phyloP scores from a whole-genome alignment of 371 early-diverging fungal species.

The Syncephalastrum sp. region DNA sequence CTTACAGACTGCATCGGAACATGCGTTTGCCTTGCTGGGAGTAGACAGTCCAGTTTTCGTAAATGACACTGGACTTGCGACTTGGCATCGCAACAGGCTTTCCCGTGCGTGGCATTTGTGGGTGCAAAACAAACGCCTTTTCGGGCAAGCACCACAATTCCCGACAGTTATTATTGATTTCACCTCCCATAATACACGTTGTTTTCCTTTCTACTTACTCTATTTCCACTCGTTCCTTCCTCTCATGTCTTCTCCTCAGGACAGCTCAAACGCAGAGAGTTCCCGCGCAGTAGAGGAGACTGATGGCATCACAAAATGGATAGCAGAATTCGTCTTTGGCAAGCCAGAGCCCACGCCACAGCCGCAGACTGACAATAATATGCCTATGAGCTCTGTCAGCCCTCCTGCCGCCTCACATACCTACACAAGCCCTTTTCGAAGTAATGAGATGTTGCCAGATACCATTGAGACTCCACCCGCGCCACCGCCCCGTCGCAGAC shows the following conservation, averaged over 20 bases:
- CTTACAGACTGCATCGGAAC: constrained; percentile 50
- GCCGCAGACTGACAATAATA: background rate
- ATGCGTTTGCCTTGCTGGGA: constrained; percentile 42
- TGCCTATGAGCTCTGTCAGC: background rate
- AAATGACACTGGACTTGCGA: constrained; percentile 29
- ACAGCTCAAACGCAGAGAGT: too few species aligned
- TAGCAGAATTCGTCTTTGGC: constrained; percentile 13
- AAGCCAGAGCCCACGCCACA: constrained; percentile 4
- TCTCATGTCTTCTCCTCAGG: too few species aligned
- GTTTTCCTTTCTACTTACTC: too few species aligned
- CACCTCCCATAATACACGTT: too few species aligned
- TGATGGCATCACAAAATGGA: constrained; percentile 9
- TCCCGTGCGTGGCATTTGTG: constrained; percentile 10
- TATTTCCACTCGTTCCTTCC: too few species aligned
- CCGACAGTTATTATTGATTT: too few species aligned
- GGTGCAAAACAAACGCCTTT: too few species aligned
- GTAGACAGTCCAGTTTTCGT: constrained; percentile 54
- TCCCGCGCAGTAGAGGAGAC: background rate
- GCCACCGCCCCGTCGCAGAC: constrained; percentile 7
- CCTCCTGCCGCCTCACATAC: background rate
- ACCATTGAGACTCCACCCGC: constrained; percentile 2
- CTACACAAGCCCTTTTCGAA: constrained; percentile 5
- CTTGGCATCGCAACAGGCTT: constrained; percentile 27
- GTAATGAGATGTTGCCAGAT: background rate
- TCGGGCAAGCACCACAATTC: too few species aligned